These are phyloP conservation scores for Serendipita vermifera DNA, from an alignment of 768 basidiomycete genomes.

Conservation along the genomic window DNA sequence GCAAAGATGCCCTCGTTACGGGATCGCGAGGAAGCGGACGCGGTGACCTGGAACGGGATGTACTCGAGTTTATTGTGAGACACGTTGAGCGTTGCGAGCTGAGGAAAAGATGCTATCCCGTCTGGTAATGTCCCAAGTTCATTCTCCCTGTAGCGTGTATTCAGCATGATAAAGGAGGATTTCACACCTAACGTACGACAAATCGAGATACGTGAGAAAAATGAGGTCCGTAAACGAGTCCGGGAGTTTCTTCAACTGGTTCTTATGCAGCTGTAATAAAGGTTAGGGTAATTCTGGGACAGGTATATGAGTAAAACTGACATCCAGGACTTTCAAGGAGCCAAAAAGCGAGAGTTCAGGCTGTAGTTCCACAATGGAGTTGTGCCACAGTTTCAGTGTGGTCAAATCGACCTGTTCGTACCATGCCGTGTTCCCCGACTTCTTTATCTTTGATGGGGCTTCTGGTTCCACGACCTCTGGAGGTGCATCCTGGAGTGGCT, in stretches of 20 bases:
- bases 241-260: slow-evolving; percentile 50
- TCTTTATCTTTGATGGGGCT: slow-evolving; percentile 21
- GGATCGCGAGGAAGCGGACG: slow-evolving; percentile 17
- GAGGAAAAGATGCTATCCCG: slow-evolving; percentile 54
- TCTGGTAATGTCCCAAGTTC: slow-evolving; percentile 46
- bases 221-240: slow-evolving; percentile 55
- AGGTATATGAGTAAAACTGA: slow-evolving; percentile 27
- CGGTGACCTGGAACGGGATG: slow-evolving; percentile 51
- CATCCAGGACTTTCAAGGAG: slow-evolving; percentile 66
- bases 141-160: slow-evolving; percentile 33
- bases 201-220: slow-evolving; percentile 50
- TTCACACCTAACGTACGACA: slow-evolving; percentile 33
- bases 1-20: slow-evolving; percentile 39
- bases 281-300: not conserved
- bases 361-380: slow-evolving; percentile 66
- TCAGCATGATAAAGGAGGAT: not conserved
- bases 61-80: slow-evolving; percentile 53
- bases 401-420: slow-evolving; percentile 71
- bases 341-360: slow-evolving; percentile 77
- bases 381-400: slow-evolving; percentile 65
- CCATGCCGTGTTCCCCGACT: slow-evolving; percentile 43
- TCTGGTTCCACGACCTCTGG: slow-evolving; percentile 38
- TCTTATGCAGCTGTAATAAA: slow-evolving; percentile 51
- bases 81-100: slow-evolving; percentile 51
- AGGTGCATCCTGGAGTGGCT: slow-evolving; percentile 49